Evolutionary conservation across 2,329 filamentous ascomycete genomes (phyloP), one percentile per base, ranked within the genome.

Genomic region (Fusarium tupiense): DNA sequence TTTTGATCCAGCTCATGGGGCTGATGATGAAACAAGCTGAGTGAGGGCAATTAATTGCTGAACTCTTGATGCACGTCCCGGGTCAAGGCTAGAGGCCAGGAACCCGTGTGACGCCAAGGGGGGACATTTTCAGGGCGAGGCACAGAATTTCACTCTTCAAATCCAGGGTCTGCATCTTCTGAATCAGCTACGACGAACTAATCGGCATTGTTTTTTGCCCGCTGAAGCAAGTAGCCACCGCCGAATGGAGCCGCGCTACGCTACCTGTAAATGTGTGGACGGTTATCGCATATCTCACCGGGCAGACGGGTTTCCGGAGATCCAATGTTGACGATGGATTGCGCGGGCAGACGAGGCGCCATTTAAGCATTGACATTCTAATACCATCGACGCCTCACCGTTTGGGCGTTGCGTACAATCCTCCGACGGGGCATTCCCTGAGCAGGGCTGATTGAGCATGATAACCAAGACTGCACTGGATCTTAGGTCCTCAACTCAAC

Each of bases 381-480:
- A 44, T 50, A 14, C 67, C 40, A 56, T 49, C 37, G 41, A 75
- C 66, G 72, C 73, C 73, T 73, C 73, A 71, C 72, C 73, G 66
- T 73, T 75, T 71, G 35, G 37, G 41, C 43, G 50, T 49, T 61
- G 43, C 58, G 44, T 37, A 40, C 41, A 54, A 66, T 59, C 20
- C 44, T 52, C 56, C 41, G 35, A 50, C 17, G 14, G 56, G 59
- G 43, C 12, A 65, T 49, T 72, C 47, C 68, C 61, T 71, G 46
- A 38, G 29, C 37, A 47, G 29, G 56, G 44, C 53, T 52, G 37
- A 29, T 50, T 44, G 46, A 64, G 50, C 46, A 50, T 54, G 52
- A 22, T 61, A 33, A 61, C 29, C 37, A 53, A 52, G 37, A 47
- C 29, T 40, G 52, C 43, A 41, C 19, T 50, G 56, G 41, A 37